phyloP scores from a whole-genome alignment of 2,329 filamentous ascomycete species.

The Trichoderma brevicompactum region DNA sequence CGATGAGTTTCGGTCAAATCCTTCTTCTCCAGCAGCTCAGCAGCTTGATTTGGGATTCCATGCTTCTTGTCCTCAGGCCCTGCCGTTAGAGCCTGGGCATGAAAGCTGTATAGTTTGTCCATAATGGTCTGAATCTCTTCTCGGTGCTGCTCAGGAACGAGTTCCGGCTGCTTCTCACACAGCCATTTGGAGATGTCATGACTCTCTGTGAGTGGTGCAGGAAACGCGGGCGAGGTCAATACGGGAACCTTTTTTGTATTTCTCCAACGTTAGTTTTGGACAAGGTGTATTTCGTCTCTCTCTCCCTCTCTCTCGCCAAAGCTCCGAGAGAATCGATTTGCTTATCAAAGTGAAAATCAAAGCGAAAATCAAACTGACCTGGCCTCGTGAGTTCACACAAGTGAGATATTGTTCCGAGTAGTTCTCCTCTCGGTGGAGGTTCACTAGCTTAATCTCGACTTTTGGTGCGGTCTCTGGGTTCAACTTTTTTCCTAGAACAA shows the following conservation, averaged over 20 bases:
- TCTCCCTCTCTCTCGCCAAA: not conserved
- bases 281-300: too few relatives aligned
- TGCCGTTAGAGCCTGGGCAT: constrained; percentile 36
- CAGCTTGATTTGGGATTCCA: constrained; percentile 39
- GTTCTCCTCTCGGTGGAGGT: constrained; percentile 37
- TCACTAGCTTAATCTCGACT: constrained; percentile 37
- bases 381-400: constrained; percentile 37
- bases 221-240: constrained; percentile 36
- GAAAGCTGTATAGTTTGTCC: constrained; percentile 37
- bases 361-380: constrained; percentile 33
- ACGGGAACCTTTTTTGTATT: constrained; percentile 36
- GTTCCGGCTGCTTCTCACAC: constrained; percentile 37
- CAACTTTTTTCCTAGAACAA: constrained; percentile 36
- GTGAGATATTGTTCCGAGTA: constrained; percentile 39
- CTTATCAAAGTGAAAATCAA: too few relatives aligned
- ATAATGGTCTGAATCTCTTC: constrained; percentile 35
- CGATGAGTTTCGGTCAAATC: constrained; percentile 37
- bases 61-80: constrained; percentile 35
- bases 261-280: not conserved
- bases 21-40: constrained; percentile 38
- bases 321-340: not conserved
- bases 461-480: constrained; percentile 36
- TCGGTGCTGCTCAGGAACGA: constrained; percentile 36
- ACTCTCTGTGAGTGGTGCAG: constrained; percentile 36
- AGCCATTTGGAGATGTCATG: constrained; percentile 39